Evolutionary conservation across 352 stramenopile species (phyloP), one percentile per base, ranked within the genome.

Genomic region (Phytophthora rubi): DNA sequence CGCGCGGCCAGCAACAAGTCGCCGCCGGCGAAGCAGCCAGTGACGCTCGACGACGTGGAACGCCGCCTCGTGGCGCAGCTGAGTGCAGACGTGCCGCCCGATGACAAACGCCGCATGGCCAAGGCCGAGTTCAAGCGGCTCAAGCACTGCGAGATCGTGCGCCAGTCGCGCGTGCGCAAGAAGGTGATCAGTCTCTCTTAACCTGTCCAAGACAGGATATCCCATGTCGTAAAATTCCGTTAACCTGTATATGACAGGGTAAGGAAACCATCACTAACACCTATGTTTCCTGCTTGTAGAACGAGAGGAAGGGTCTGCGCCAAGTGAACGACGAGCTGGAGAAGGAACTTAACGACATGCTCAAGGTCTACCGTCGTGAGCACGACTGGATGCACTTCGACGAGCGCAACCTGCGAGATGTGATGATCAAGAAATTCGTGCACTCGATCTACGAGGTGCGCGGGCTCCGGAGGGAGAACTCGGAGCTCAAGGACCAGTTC

Each of bases 81-180:
- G 23, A 75, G 81, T 55, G 73, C 73, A 5, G 65, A 81, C 9
- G 13, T 91, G 58, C 75, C 82, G 12, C 47, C 76, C 1, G 83
- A 88, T 18, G 53, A 73, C 8, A 81, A 79, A 63, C 76, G 75
- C 15, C 83, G 83, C 23, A 74, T 91, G 75, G 81, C 77, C 44
- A 86, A 90, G 53, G 83, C 86, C 49, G 86, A 93, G 64, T 76
- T 90, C 58, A 87, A 85, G 60, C 83, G 86, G 18, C 82, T 93
- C 32, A 91, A 90, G 64, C 86, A 93, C 71, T 91, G 82, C 69
- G 86, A 92, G 75, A 92, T 77, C 2, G 86, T 93, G 71, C 83
- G 86, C 13, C 83, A 93, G 77, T 92, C 83, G 28, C 86, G 86
- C 48, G 79, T 88, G n/a, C 81, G 83, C 55, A 93, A 93, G 64